Percentiles rank a stretch among this genome's conserved stretches.
These are phyloP conservation scores for Trametes polyzona DNA, from an alignment of 1,284 basidiomycete genomes.

Conservation along the genomic window DNA sequence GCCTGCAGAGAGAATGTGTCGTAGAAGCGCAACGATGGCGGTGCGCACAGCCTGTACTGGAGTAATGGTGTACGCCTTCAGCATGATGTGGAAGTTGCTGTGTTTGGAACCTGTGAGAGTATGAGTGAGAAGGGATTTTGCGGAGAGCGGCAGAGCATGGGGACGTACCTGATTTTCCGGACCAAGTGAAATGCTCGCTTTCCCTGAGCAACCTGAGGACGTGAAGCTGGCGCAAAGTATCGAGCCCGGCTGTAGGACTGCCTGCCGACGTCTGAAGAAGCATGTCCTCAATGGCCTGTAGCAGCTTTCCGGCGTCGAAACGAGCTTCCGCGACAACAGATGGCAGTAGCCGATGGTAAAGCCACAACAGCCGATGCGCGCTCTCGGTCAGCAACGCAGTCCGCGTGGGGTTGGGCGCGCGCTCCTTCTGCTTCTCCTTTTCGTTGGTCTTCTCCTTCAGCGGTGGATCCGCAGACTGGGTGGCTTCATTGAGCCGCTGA, in stretches of 20 bases:
- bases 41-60: conserved; percentile 54
- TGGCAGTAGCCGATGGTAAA: conserved; percentile 83
- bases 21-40: conserved; percentile 62
- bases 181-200: conserved; percentile 80
- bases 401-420: conserved; percentile 41
- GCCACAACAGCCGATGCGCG: conserved; percentile 78
- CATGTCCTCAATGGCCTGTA: conserved; percentile 53
- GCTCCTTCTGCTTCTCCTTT: conserved; percentile 30
- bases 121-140: conserved; percentile 2
- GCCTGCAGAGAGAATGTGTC: conserved; percentile 65
- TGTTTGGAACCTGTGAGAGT: conserved; percentile 42
- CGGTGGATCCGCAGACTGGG: background rate
- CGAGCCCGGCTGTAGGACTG: conserved; percentile 45
- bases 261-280: conserved; percentile 3
- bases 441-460: conserved; percentile 36
- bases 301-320: conserved; percentile 86
- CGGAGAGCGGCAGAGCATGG: background rate
- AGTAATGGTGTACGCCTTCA: conserved; percentile 63
- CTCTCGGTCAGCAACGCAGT: conserved; percentile 74
- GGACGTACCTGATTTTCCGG: conserved; percentile 67
- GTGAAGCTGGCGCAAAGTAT: conserved; percentile 75
- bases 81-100: conserved; percentile 68
- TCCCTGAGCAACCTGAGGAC: conserved; percentile 73
- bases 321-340: conserved; percentile 75
- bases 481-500: conserved; percentile 44